Percentiles rank a stretch among this genome's conserved stretches.
These are phyloP conservation scores for Hanseniaspora lachancei DNA, from an alignment of 805 yeast species.

Conservation along the genomic window DNA sequence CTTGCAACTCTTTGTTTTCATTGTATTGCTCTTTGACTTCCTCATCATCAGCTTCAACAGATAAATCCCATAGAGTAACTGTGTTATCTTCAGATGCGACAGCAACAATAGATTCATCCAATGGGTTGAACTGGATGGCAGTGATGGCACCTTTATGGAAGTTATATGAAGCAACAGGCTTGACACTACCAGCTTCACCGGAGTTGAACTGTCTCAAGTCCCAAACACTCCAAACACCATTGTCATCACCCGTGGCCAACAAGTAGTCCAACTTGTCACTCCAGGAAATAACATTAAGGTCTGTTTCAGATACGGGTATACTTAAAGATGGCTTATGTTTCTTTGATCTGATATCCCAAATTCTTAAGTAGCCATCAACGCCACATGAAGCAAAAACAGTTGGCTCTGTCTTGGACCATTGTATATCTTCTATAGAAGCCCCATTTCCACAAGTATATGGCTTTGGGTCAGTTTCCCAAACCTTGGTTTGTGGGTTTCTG, in stretches of 20 bases:
- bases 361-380: constrained; percentile 76
- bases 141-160: constrained; percentile 93
- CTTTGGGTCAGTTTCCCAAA: constrained; percentile 75
- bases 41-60: constrained; percentile 97
- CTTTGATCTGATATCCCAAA: constrained; percentile 94
- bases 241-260: constrained; percentile 92
- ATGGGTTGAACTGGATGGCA: constrained; percentile 84
- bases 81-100: constrained; percentile 95
- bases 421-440: constrained; percentile 86
- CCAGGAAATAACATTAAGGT: constrained; percentile 94
- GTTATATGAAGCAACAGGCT: constrained; percentile 87
- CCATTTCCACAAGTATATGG: constrained; percentile 53
- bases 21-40: constrained; percentile 77
- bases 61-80: constrained; percentile 93
- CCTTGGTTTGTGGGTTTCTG: constrained; percentile 45
- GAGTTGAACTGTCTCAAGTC: constrained; percentile 77
- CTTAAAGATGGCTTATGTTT: constrained; percentile 83
- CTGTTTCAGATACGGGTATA: constrained; percentile 64
- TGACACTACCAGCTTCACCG: constrained; percentile 28
- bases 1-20: constrained; percentile 66
- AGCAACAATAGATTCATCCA: constrained; percentile 89
- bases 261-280: constrained; percentile 73
- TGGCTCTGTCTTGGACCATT: constrained; percentile 85
- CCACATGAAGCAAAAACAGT: constrained; percentile 96
- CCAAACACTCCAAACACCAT: constrained; percentile 97